These are phyloP conservation scores for Penicillium crystallinum DNA, from an alignment of 495 filamentous ascomycete genomes.

Conservation along the genomic window DNA sequence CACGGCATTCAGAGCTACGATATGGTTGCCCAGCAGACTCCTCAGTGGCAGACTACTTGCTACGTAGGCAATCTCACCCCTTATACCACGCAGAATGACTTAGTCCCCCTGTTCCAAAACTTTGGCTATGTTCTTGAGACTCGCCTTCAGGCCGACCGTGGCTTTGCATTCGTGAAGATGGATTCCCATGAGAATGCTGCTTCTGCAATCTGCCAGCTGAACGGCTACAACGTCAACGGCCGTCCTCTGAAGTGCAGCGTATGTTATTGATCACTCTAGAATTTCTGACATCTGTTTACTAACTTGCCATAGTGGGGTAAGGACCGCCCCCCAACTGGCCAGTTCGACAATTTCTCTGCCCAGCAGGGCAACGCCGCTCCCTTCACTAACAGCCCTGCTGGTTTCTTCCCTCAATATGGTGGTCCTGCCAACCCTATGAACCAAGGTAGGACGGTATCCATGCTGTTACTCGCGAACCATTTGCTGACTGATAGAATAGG, in stretches of 20 bases:
- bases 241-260: slow-evolving; percentile 98
- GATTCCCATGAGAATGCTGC: slow-evolving; percentile 97
- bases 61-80: slow-evolving; percentile 98
- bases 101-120: slow-evolving; percentile 95
- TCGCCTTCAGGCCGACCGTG: slow-evolving; percentile 94
- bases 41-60: slow-evolving; percentile 96
- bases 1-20: slow-evolving; percentile 96
- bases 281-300: slow-evolving; percentile 14
- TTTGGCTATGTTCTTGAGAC: slow-evolving; percentile 97
- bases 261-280: slow-evolving; percentile 38
- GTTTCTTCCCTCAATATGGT: slow-evolving; percentile 90
- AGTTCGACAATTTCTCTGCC: slow-evolving; percentile 78
- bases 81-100: slow-evolving; percentile 93
- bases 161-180: slow-evolving; percentile 99
- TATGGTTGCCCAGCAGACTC: slow-evolving; percentile 96
- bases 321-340: slow-evolving; percentile 85
- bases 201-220: slow-evolving; percentile 97
- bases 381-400: slow-evolving; percentile 67
- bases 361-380: slow-evolving; percentile 48
- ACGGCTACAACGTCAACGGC: slow-evolving; percentile 95
- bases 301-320: slow-evolving; percentile 80
- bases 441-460: slow-evolving; percentile 46
- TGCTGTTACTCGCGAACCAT: slow-evolving; percentile 3
- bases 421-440: slow-evolving; percentile 69
- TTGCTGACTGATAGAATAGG: slow-evolving; percentile 33